Percentiles rank a stretch among this genome's conserved stretches.
Evolutionary conservation across 2,329 filamentous ascomycete genomes (phyloP).

Genomic region (Aureobasidium subglaciale): DNA sequence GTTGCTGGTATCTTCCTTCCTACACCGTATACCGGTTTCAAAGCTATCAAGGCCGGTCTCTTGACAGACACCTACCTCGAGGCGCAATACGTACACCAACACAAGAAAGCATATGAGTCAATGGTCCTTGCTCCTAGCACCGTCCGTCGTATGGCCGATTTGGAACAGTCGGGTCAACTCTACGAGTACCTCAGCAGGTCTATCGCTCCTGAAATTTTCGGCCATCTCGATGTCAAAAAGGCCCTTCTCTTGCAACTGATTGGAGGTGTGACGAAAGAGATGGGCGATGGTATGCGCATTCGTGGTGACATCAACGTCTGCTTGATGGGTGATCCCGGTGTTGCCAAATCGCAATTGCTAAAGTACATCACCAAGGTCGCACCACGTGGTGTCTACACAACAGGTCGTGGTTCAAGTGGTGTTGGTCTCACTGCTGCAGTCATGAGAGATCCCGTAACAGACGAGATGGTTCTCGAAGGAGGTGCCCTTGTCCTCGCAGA

Average conservation of each 20-base stretch:
- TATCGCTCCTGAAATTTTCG: constrained; percentile 95
- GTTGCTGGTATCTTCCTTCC: constrained; percentile 93
- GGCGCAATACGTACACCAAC: constrained; percentile 85
- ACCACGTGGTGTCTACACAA: constrained; percentile 74
- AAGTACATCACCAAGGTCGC: constrained; percentile 97
- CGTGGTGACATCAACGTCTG: constrained; percentile 98
- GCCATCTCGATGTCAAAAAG: constrained; percentile 96
- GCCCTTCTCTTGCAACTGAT: constrained; percentile 91
- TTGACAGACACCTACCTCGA: constrained; percentile 95
- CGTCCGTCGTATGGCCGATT: constrained; percentile 75
- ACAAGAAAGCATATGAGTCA: constrained; percentile 97
- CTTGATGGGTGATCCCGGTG: constrained; percentile 98
- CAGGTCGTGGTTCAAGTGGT: constrained; percentile 67
- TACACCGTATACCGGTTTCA: constrained; percentile 97
- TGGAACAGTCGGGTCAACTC: constrained; percentile 78
- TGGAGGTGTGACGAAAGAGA: constrained; percentile 90
- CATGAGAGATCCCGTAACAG: constrained; percentile 65
- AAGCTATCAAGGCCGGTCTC: constrained; percentile 92
- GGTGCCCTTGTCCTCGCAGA: constrained; percentile 67
- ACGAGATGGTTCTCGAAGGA: constrained; percentile 67
- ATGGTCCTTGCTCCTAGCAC: constrained; percentile 76
- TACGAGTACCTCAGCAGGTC: constrained; percentile 95
- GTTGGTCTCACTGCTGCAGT: constrained; percentile 73
- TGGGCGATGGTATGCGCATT: constrained; percentile 97
- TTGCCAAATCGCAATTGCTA: constrained; percentile 92